Percentiles rank a stretch among this genome's conserved stretches.
These are phyloP conservation scores for Thraustotheca clavata DNA, from an alignment of 352 stramenopile genomes.

Conservation along the genomic window DNA sequence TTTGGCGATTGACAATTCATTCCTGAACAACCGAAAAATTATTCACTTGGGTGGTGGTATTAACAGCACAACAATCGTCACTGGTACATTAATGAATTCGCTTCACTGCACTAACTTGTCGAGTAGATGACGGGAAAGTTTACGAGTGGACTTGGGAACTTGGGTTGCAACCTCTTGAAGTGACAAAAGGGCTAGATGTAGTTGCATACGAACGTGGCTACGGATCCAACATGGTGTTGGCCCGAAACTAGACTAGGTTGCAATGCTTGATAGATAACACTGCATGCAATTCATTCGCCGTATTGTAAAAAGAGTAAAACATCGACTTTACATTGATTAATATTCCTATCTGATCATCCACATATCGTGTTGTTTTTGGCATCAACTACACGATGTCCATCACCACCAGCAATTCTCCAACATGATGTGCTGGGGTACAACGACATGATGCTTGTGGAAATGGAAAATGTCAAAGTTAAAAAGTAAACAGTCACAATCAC, in stretches of 20 bases:
- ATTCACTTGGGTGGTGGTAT: constrained; percentile 68
- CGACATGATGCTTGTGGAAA: constrained; percentile 50
- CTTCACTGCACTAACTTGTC: background rate
- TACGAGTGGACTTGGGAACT: constrained; percentile 68
- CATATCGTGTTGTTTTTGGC: no score
- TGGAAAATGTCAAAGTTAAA: constrained; percentile 35
- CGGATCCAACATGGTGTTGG: constrained; percentile 58
- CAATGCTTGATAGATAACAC: background rate
- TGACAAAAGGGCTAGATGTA: constrained; percentile 34
- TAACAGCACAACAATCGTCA: constrained; percentile 62
- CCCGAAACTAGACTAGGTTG: background rate
- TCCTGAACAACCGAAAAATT: constrained; percentile 39
- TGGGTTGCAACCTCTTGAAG: constrained; percentile 41
- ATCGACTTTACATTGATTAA: no score
- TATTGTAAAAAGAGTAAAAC: no score
- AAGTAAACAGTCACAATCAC: constrained; percentile 41
- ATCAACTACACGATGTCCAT: no score
- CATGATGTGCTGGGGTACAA: constrained; percentile 48
- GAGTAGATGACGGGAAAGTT: constrained; percentile 40
- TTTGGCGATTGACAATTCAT: constrained; percentile 46
- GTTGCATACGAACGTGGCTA: constrained; percentile 64
- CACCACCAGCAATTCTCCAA: constrained; percentile 43
- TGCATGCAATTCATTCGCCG: no score
- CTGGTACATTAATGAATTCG: constrained; percentile 23
- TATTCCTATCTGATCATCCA: no score